Evolutionary conservation across 345 rosid species (phyloP).

Genomic region (Citrus mangshanensis): DNA sequence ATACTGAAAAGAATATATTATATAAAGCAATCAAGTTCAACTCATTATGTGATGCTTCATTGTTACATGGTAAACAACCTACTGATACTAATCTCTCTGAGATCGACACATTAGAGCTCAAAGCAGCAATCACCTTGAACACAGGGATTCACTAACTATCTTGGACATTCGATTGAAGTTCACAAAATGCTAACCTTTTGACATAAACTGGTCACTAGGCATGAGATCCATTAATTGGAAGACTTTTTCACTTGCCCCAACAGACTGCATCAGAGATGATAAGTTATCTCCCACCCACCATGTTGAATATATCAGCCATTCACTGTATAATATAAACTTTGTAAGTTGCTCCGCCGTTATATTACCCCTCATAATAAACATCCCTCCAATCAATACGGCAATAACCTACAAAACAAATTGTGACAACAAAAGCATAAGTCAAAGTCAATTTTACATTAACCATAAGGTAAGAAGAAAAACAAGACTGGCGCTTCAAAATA

Average conservation of each 20-base stretch:
- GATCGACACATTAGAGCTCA: conserved; percentile 1
- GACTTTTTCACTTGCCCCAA: conserved; percentile 98
- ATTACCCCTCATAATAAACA: conserved; percentile 76
- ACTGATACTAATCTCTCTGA: background rate
- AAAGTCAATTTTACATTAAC: conserved; percentile 1
- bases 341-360: conserved; percentile 94
- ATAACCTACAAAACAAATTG: conserved; percentile 48
- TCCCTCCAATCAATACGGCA: conserved; percentile 90
- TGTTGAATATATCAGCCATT: conserved; percentile 94
- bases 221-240: conserved; percentile 95
- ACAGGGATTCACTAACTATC: background rate
- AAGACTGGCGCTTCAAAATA: conserved; percentile 1
- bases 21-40: background rate
- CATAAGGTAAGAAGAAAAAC: background rate
- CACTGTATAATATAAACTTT: conserved; percentile 89
- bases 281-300: conserved; percentile 98
- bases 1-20: background rate
- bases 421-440: conserved; percentile 12
- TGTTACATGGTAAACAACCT: background rate
- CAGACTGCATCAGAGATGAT: conserved; percentile 90
- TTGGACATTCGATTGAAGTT: background rate
- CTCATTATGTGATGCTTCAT: background rate
- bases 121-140: conserved; percentile 3
- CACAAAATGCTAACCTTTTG: conserved; percentile 62
- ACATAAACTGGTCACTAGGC: conserved; percentile 70